These are phyloP conservation scores for Lactuca sativa DNA, from an alignment of 129 eudicot genomes.

Conservation along the genomic window DNA sequence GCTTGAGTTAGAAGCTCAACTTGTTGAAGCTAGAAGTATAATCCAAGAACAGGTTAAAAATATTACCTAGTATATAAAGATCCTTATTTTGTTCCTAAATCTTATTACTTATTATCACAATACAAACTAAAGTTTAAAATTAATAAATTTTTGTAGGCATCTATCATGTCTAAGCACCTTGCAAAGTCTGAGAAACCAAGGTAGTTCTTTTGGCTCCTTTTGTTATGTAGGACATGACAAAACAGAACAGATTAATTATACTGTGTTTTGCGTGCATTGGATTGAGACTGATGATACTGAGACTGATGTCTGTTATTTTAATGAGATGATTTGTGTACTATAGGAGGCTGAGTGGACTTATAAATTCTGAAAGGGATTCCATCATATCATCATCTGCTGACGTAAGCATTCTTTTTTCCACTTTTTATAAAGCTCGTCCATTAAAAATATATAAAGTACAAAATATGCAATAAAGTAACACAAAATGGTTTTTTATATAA, in stretches of 20 bases:
- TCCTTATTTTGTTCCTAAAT: too few species aligned
- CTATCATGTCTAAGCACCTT: constrained; percentile 85
- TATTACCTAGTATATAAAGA: too few species aligned
- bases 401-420: constrained; percentile 29
- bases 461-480: background rate
- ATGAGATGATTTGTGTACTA: constrained; percentile 28
- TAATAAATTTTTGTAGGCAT: constrained; percentile 54
- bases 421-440: background rate
- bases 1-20: constrained; percentile 98
- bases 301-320: background rate
- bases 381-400: constrained; percentile 54
- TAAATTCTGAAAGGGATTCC: constrained; percentile 57
- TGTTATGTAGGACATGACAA: background rate
- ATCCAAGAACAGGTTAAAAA: constrained; percentile 99
- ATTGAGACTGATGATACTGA: too few species aligned
- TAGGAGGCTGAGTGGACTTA: constrained; percentile 82
- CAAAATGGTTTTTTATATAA: too few species aligned
- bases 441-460: background rate
- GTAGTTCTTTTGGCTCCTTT: constrained; percentile 31
- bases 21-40: constrained; percentile 98
- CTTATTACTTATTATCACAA: too few species aligned
- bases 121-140: too few species aligned
- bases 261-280: too few species aligned
- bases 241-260: background rate
- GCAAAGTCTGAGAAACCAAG: constrained; percentile 87